Conservation (phyloP, 805 yeast species). For the Blastobotrys robertii region DNA sequence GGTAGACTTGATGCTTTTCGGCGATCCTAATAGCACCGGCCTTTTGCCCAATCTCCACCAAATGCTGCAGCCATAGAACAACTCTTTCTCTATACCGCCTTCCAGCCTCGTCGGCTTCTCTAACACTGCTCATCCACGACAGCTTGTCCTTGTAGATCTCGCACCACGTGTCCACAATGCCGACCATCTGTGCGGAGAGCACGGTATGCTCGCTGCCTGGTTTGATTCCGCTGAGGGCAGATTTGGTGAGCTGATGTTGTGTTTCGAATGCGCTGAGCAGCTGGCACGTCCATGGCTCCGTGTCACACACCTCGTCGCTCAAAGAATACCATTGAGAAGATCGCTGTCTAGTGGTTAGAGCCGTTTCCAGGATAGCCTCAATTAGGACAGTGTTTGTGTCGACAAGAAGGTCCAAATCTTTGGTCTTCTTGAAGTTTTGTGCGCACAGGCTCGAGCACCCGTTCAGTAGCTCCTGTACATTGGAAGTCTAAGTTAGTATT, state of each 20-base stretch:
- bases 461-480: background rate
- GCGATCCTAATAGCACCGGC: slow-evolving; percentile 51
- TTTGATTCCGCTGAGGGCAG: slow-evolving; percentile 4
- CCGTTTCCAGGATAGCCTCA: slow-evolving; percentile 12
- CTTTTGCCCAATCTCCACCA: slow-evolving; percentile 42
- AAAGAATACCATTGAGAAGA: background rate
- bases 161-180: slow-evolving; percentile 35
- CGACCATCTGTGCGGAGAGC: slow-evolving; percentile 24
- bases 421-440: background rate
- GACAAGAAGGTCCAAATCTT: slow-evolving; percentile 5
- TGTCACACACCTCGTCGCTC: slow-evolving; percentile 4
- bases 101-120: slow-evolving; percentile 3
- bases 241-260: slow-evolving; percentile 18
- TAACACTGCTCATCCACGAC: slow-evolving; percentile 8
- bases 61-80: slow-evolving; percentile 47
- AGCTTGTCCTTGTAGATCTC: slow-evolving; percentile 22
- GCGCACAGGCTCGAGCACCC: background rate
- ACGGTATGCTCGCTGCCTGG: slow-evolving; percentile 2
- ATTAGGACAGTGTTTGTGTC: slow-evolving; percentile 12
- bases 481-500: background rate
- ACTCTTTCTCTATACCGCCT: slow-evolving; percentile 23
- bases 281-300: slow-evolving; percentile 24
- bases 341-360: slow-evolving; percentile 2
- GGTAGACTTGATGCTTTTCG: slow-evolving; percentile 56
- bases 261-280: slow-evolving; percentile 16